phyloP scores from a whole-genome alignment of 1,139 yeast genomes.

The Kurtzmaniella quercitrusa region DNA sequence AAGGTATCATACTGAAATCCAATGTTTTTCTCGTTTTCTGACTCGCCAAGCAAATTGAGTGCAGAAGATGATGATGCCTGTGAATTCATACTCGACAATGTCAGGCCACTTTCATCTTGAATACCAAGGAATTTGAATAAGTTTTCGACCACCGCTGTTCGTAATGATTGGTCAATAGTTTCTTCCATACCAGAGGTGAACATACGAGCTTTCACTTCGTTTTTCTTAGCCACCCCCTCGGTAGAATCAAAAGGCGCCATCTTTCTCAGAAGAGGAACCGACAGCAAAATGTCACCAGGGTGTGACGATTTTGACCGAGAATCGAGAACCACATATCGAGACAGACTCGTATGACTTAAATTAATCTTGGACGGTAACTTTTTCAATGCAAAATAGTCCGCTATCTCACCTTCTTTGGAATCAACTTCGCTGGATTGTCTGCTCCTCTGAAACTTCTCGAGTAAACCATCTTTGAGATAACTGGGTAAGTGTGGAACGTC shows the following conservation, averaged over 20 bases:
- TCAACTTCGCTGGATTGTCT: background rate
- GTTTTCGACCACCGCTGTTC: slow-evolving; percentile 71
- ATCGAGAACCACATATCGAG: slow-evolving; percentile 64
- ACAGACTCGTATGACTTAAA: slow-evolving; percentile 13
- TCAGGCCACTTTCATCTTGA: slow-evolving; percentile 26
- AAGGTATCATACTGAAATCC: slow-evolving; percentile 1
- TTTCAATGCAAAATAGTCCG: background rate
- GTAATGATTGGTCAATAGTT: slow-evolving; percentile 67
- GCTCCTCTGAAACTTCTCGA: slow-evolving; percentile 32
- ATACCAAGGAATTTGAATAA: slow-evolving; percentile 74
- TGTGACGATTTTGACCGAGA: slow-evolving; percentile 56
- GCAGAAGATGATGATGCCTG: slow-evolving; percentile 16
- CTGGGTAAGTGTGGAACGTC: slow-evolving; percentile 45
- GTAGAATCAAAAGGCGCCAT: slow-evolving; percentile 3
- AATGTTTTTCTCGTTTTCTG: background rate
- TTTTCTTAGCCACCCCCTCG: slow-evolving; percentile 1
- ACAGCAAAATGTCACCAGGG: slow-evolving; percentile 83
- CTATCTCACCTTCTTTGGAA: background rate
- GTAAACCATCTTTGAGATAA: slow-evolving; percentile 56
- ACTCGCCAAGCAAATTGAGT: background rate
- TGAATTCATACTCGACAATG: slow-evolving; percentile 10
- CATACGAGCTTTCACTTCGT: slow-evolving; percentile 31
- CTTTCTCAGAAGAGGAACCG: slow-evolving; percentile 67
- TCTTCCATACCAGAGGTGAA: slow-evolving; percentile 65
- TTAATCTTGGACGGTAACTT: background rate